Evolutionary conservation across 1,139 yeast genomes (phyloP).

Genomic region (Debaryomyces udenii): DNA sequence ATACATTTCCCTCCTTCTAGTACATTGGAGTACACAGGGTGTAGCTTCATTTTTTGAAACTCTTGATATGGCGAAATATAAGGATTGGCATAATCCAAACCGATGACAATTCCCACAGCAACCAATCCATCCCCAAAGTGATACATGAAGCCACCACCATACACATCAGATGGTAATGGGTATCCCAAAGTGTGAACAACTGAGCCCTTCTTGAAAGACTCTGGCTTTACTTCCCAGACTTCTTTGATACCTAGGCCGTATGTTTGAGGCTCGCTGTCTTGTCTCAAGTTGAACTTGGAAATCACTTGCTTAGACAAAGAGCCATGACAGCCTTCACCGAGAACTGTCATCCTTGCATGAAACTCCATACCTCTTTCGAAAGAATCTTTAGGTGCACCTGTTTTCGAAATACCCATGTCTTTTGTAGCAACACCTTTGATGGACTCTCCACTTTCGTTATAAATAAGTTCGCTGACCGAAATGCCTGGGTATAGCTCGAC

Average conservation of each 20-base stretch:
- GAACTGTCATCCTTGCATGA: slow-evolving; percentile 81
- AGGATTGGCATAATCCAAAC: slow-evolving; percentile 91
- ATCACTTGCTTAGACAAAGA: slow-evolving; percentile 81
- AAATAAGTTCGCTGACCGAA: slow-evolving; percentile 81
- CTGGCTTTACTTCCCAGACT: slow-evolving; percentile 94
- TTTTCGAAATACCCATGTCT: slow-evolving; percentile 80
- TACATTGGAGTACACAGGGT: slow-evolving; percentile 78
- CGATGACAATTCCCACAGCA: slow-evolving; percentile 86
- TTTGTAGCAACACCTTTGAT: slow-evolving; percentile 92
- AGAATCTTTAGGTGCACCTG: slow-evolving; percentile 73
- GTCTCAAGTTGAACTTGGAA: slow-evolving; percentile 66
- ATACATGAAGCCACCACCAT: slow-evolving; percentile 97
- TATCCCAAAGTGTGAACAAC: slow-evolving; percentile 90
- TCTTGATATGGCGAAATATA: slow-evolving; percentile 94
- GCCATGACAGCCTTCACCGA: slow-evolving; percentile 98
- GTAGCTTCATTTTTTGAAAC: slow-evolving; percentile 90
- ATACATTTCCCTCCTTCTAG: slow-evolving; percentile 89
- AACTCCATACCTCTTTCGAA: slow-evolving; percentile 98
- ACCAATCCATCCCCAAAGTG: slow-evolving; percentile 95
- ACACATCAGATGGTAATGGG: slow-evolving; percentile 73
- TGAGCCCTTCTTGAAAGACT: slow-evolving; percentile 75
- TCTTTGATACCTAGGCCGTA: slow-evolving; percentile 95
- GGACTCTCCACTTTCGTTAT: slow-evolving; percentile 54
- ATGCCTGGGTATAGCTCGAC: slow-evolving; percentile 94
- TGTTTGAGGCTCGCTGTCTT: slow-evolving; percentile 74